Evolutionary conservation across 2,329 filamentous ascomycete species (phyloP).

Genomic region (Fusarium algeriense): DNA sequence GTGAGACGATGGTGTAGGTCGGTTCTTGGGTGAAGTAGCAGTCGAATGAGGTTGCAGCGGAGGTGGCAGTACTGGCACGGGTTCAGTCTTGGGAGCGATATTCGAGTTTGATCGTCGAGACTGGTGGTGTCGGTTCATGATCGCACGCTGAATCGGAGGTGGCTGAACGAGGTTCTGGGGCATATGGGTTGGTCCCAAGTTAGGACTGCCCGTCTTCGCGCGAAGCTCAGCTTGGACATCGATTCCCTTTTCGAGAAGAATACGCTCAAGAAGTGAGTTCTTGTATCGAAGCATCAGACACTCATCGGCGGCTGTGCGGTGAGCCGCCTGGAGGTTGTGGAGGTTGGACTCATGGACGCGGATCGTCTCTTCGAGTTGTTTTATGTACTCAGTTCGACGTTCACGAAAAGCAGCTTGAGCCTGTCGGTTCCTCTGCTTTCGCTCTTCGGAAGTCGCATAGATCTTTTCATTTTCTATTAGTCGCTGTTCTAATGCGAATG

Average conservation of each 20-base stretch:
- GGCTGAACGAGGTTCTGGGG: conserved; percentile 77
- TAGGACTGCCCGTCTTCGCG: conserved; percentile 90
- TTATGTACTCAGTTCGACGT: conserved; percentile 98
- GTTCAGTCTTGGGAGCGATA: conserved; percentile 80
- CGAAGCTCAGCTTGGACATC: conserved; percentile 97
- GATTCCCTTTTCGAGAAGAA: conserved; percentile 96
- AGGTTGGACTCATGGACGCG: conserved; percentile 96
- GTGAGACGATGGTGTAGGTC: conserved; percentile 87
- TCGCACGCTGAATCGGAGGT: conserved; percentile 82
- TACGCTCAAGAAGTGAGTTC: conserved; percentile 94
- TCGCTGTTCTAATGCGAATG: conserved; percentile 15
- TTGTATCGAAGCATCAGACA: conserved; percentile 99
- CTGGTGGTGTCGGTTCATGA: conserved; percentile 84
- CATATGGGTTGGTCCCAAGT: conserved; percentile 77
- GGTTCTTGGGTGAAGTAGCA: conserved; percentile 74
- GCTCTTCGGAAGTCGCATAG: conserved; percentile 97
- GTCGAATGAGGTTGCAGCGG: conserved; percentile 66
- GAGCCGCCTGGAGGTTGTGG: conserved; percentile 91
- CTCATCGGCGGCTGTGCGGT: conserved; percentile 94
- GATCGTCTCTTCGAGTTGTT: conserved; percentile 97
- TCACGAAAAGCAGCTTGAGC: conserved; percentile 98
- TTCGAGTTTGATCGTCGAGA: conserved; percentile 77
- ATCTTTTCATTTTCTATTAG: conserved; percentile 69
- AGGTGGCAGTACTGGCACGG: conserved; percentile 62
- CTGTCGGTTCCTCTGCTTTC: conserved; percentile 97